These are phyloP conservation scores for Agrocybe pediades DNA, from an alignment of 768 basidiomycete species.

Conservation along the genomic window DNA sequence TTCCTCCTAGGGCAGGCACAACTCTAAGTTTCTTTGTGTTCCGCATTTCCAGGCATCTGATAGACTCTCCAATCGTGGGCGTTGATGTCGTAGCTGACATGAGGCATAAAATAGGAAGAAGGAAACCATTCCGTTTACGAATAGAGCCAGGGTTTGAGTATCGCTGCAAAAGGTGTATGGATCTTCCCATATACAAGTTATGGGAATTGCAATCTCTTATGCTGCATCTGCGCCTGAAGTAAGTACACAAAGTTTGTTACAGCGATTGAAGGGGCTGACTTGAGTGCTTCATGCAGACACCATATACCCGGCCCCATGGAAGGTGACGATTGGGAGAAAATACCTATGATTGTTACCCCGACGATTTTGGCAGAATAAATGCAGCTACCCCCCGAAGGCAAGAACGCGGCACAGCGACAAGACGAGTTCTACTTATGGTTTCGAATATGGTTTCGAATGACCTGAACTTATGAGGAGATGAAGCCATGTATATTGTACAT, in stretches of 20 bases:
- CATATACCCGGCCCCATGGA: slow-evolving; percentile 12
- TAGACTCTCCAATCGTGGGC: slow-evolving; percentile 15
- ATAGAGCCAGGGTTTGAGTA: slow-evolving; percentile 21
- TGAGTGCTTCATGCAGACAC: slow-evolving; percentile 13
- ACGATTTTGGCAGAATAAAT: not conserved
- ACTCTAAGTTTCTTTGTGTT: not conserved
- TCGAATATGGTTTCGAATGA: no score
- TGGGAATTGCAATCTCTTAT: slow-evolving; percentile 19
- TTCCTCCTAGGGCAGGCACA: not conserved
- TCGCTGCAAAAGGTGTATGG: slow-evolving; percentile 18
- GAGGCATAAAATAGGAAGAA: slow-evolving; percentile 9
- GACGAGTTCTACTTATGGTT: no score
- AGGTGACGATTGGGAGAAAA: slow-evolving; percentile 17
- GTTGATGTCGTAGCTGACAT: slow-evolving; percentile 15
- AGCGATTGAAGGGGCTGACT: not conserved
- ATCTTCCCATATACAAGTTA: slow-evolving; percentile 18
- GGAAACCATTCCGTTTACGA: slow-evolving; percentile 17
- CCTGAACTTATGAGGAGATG: no score
- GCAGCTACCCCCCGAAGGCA: not conserved
- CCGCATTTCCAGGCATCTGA: slow-evolving; percentile 14
- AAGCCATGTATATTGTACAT: no score
- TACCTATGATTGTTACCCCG: slow-evolving; percentile 13
- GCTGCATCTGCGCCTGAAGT: slow-evolving; percentile 19
- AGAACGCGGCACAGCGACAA: no score
- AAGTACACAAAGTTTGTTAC: slow-evolving; percentile 1